Conservation (phyloP, 257 asterid genomes). For the Asclepias syriaca region DNA sequence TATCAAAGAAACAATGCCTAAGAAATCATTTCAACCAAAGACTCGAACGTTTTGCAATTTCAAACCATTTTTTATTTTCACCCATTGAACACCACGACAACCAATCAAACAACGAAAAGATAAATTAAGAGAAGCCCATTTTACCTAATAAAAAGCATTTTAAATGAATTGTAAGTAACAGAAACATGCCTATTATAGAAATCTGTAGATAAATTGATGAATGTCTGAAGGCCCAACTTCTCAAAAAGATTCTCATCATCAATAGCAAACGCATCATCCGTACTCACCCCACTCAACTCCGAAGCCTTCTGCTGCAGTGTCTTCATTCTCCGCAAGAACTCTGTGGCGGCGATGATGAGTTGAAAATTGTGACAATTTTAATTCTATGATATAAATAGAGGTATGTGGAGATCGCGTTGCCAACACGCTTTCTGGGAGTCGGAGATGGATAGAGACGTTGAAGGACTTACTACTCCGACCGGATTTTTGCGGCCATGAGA, state of each 20-base stretch:
- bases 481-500: too few relatives aligned
- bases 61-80: background rate
- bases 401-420: slow-evolving; percentile 50
- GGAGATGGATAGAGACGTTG: background rate
- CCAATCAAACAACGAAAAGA: background rate
- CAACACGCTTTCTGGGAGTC: slow-evolving; percentile 23
- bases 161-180: background rate
- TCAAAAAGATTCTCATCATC: slow-evolving; percentile 64
- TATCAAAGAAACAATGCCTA: background rate
- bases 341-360: background rate
- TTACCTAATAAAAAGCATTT: too few relatives aligned
- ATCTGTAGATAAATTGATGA: slow-evolving; percentile 79
- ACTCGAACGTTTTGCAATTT: background rate
- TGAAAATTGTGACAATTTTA: background rate
- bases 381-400: slow-evolving; percentile 11
- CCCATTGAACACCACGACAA: background rate
- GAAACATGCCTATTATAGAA: slow-evolving; percentile 65
- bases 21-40: background rate
- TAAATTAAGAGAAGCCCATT: background rate
- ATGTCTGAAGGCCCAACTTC: slow-evolving; percentile 78
- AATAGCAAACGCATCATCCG: slow-evolving; percentile 69
- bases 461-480: too few relatives aligned
- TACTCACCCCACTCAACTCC: slow-evolving; percentile 79
- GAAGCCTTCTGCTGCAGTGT: slow-evolving; percentile 89
- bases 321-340: slow-evolving; percentile 42